These are phyloP conservation scores for Auriscalpium orientale DNA, from an alignment of 768 basidiomycete genomes.

Conservation along the genomic window DNA sequence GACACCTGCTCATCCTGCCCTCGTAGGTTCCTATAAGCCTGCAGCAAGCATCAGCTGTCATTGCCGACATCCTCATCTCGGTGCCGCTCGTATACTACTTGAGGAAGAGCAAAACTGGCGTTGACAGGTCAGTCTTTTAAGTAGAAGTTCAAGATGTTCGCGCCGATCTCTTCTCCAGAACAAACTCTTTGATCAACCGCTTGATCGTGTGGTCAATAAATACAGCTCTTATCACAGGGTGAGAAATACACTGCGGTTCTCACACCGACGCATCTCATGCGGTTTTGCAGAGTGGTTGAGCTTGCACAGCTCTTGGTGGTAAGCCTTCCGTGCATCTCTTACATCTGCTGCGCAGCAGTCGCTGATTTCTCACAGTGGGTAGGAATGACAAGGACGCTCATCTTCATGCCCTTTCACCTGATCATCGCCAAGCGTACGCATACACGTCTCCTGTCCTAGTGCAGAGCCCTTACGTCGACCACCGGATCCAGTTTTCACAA, in stretches of 20 bases:
- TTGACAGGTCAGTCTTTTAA: background rate
- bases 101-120: conserved; percentile 2
- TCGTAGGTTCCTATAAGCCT: background rate
- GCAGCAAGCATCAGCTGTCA: background rate
- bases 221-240: conserved; percentile 3
- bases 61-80: conserved; percentile 2
- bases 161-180: background rate
- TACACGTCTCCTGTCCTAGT: background rate
- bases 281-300: background rate
- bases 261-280: background rate
- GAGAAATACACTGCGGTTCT: background rate
- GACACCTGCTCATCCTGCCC: background rate
- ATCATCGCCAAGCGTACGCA: conserved; percentile 3
- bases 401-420: conserved; percentile 9
- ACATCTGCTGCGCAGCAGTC: background rate
- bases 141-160: background rate
- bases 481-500: conserved; percentile 1
- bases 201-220: conserved; percentile 5
- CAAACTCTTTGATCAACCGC: conserved; percentile 3
- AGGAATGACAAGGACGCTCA: background rate
- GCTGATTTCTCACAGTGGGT: background rate
- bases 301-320: conserved; percentile 4
- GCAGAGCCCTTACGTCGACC: background rate
- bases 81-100: conserved; percentile 8
- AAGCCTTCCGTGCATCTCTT: background rate